Conservation (phyloP, 495 filamentous ascomycete genomes). For the Aspergillus incahuasiensis region DNA sequence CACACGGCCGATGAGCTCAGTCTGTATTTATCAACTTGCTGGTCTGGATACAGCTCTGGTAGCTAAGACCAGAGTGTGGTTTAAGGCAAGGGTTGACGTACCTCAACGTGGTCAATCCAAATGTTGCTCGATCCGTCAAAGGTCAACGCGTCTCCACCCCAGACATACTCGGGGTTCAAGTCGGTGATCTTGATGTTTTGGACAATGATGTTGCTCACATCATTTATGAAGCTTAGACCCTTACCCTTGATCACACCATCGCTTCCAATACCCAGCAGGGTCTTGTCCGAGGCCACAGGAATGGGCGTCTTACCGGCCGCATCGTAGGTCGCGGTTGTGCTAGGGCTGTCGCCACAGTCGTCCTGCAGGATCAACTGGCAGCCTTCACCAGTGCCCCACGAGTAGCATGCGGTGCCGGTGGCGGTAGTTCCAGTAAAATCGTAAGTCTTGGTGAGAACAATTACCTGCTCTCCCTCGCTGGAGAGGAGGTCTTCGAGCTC, state of each 20-base stretch:
- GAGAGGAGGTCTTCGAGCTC: conserved; percentile 41
- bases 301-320: conserved; percentile 40
- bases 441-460: conserved; percentile 32
- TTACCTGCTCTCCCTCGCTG: conserved; percentile 30
- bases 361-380: conserved; percentile 51
- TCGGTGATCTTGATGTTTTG: conserved; percentile 47
- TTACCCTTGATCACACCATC: conserved; percentile 40
- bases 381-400: conserved; percentile 38
- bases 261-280: conserved; percentile 35
- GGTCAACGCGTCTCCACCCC: conserved; percentile 47
- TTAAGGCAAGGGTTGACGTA: too few relatives aligned
- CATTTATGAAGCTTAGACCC: conserved; percentile 40
- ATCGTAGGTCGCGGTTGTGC: conserved; percentile 38
- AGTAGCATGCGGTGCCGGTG: conserved; percentile 40
- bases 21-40: conserved; percentile 16
- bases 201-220: conserved; percentile 43
- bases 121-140: conserved; percentile 36
- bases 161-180: conserved; percentile 46
- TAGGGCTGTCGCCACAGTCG: conserved; percentile 32
- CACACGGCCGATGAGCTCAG: conserved; percentile 41
- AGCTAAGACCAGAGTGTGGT: too few relatives aligned
- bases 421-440: conserved; percentile 39
- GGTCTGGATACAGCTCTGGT: not conserved
- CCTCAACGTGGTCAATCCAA: conserved; percentile 48
- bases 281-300: conserved; percentile 43